phyloP scores from a whole-genome alignment of 257 asterid genomes.

The Fraxinus cuspidata region DNA sequence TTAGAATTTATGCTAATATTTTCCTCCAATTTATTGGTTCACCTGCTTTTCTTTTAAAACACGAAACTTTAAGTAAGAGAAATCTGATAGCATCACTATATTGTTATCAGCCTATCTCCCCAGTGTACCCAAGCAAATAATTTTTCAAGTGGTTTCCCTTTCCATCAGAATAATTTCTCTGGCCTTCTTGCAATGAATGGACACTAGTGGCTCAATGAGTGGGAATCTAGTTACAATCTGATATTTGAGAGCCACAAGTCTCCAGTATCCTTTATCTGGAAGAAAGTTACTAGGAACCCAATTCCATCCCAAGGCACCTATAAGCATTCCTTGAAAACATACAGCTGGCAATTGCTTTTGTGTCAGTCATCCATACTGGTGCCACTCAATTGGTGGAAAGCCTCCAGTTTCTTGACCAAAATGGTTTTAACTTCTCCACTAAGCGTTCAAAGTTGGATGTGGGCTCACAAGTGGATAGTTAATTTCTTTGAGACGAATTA shows the following conservation, averaged over 20 bases:
- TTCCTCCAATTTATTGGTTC: neutral
- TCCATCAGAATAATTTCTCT: neutral
- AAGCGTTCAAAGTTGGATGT: neutral
- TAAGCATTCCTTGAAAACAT: neutral
- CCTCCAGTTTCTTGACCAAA: neutral
- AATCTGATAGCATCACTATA: neutral
- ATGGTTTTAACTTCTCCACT: neutral
- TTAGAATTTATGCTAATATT: neutral
- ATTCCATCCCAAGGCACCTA: neutral
- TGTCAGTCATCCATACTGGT: neutral
- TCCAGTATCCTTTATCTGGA: neutral
- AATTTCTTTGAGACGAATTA: neutral
- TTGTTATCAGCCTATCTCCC: neutral
- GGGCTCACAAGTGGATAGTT: neutral
- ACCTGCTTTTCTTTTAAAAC: neutral
- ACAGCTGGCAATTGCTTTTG: neutral
- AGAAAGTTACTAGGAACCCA: neutral
- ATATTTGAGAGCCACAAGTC: neutral
- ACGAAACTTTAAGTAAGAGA: neutral
- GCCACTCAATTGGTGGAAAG: constrained; percentile 6
- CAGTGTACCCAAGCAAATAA: neutral
- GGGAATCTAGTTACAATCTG: neutral
- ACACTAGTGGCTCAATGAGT: neutral
- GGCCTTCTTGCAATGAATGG: neutral
- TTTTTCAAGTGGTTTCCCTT: neutral